Percentiles rank a stretch among this genome's conserved stretches.
Evolutionary conservation across 495 filamentous ascomycete species (phyloP).

Genomic region (Pseudotulostoma volvatum): DNA sequence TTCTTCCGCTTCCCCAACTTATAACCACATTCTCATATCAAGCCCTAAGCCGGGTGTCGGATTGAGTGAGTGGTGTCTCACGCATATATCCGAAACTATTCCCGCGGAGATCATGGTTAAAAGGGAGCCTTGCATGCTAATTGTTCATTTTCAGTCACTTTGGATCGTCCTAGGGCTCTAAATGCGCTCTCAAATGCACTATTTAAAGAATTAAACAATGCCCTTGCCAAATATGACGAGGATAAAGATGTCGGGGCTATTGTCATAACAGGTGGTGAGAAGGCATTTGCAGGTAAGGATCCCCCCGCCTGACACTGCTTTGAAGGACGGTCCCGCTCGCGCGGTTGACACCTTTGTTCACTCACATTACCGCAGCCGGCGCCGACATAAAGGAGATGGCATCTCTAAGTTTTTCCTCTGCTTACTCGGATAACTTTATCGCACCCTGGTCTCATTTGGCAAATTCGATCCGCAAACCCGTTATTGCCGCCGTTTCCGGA

Average conservation of each 20-base stretch:
- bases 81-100: not conserved
- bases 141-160: constrained; percentile 53
- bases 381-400: constrained; percentile 99
- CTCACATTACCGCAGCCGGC: constrained; percentile 45
- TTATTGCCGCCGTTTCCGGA: constrained; percentile 86
- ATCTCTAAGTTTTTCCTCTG: constrained; percentile 65
- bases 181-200: constrained; percentile 84
- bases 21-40: constrained; percentile 69
- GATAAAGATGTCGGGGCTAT: constrained; percentile 57
- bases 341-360: no score
- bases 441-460: constrained; percentile 78
- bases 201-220: constrained; percentile 75
- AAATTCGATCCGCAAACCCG: constrained; percentile 68
- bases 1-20: constrained; percentile 40
- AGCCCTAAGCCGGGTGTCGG: constrained; percentile 76
- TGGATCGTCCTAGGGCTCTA: constrained; percentile 86
- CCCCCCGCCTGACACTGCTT: not conserved
- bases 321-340: no score
- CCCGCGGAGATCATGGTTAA: no score
- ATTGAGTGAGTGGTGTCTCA: constrained; percentile 42
- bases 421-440: constrained; percentile 81
- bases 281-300: constrained; percentile 59
- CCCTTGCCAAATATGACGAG: constrained; percentile 54
- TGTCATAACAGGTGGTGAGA: constrained; percentile 71
- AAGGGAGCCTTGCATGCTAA: no score